These are phyloP conservation scores for Achlya hypogyna DNA, from an alignment of 352 stramenopile species.

Conservation along the genomic window DNA sequence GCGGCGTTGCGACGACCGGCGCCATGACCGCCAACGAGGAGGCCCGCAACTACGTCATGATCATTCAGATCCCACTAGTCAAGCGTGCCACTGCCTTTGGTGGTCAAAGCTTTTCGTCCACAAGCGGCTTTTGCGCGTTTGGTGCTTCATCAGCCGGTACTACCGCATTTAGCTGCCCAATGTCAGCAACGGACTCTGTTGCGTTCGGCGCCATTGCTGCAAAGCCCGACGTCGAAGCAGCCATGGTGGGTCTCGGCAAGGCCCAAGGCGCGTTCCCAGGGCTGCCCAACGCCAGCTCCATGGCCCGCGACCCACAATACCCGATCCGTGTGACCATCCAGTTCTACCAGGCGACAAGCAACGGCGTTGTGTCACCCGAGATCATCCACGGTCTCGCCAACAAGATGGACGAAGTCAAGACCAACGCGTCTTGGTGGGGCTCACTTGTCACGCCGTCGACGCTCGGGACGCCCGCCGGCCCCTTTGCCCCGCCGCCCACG, in stretches of 20 bases:
- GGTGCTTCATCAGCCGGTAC: too few species aligned
- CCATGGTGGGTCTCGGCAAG: slow-evolving; percentile 9
- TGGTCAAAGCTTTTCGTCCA: not conserved
- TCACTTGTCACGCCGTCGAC: slow-evolving; percentile 6
- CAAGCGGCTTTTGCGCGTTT: too few species aligned
- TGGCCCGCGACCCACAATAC: not conserved
- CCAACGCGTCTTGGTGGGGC: slow-evolving; percentile 8
- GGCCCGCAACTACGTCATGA: slow-evolving; percentile 16
- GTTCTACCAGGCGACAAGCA: slow-evolving; percentile 20
- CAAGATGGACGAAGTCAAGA: slow-evolving; percentile 5
- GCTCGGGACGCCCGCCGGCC: not conserved
- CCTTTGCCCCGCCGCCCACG: not conserved
- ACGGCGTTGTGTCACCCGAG: slow-evolving; percentile 1
- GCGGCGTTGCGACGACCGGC: not conserved
- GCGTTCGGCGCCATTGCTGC: not conserved
- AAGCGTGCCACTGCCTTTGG: not conserved
- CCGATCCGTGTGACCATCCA: slow-evolving; percentile 17
- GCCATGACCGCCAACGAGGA: slow-evolving; percentile 9
- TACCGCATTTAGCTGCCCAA: too few species aligned
- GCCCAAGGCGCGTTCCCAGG: slow-evolving; percentile 6
- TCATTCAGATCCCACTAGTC: slow-evolving; percentile 10
- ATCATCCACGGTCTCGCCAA: not conserved
- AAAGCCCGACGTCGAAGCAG: not conserved
- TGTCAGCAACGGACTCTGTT: not conserved
- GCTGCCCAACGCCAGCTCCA: not conserved